These are phyloP conservation scores for Oxalis stricta DNA, from an alignment of 441 rosid genomes.

Conservation along the genomic window DNA sequence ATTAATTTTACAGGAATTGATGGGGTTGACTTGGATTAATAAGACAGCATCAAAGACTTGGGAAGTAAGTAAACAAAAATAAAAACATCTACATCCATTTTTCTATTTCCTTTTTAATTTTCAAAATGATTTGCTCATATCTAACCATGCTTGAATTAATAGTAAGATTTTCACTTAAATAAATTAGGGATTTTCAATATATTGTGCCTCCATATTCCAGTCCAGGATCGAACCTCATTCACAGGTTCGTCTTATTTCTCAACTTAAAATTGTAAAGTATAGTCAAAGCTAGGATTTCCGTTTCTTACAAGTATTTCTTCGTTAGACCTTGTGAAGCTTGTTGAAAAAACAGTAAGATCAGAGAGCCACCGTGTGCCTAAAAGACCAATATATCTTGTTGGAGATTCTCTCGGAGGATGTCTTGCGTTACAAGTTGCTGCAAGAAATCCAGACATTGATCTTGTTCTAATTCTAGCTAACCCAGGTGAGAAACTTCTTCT, in stretches of 20 bases:
- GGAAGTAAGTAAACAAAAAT: constrained; percentile 32
- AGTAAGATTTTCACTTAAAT: constrained; percentile 4
- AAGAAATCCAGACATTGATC: constrained; percentile 51
- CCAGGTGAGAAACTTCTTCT: constrained; percentile 36
- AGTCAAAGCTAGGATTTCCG: neutral
- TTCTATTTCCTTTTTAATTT: neutral
- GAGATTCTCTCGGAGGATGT: constrained; percentile 87
- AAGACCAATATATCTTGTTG: constrained; percentile 78
- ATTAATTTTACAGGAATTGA: constrained; percentile 47
- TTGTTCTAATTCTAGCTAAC: constrained; percentile 57
- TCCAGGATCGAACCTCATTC: constrained; percentile 65
- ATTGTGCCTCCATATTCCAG: constrained; percentile 88
- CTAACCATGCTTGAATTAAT: too few relatives aligned
- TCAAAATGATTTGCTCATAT: neutral
- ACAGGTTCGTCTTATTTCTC: constrained; percentile 24
- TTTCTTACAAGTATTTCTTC: constrained; percentile 1
- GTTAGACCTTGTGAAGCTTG: constrained; percentile 50
- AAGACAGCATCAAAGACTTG: constrained; percentile 52
- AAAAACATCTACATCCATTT: neutral
- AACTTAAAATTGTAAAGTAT: neutral
- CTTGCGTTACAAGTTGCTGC: constrained; percentile 73
- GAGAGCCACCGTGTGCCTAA: constrained; percentile 31
- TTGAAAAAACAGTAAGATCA: constrained; percentile 47
- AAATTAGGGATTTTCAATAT: constrained; percentile 72
- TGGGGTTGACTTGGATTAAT: constrained; percentile 69